A percentile compares a stretch with the other conserved stretches of the same genome.
Evolutionary conservation across 2,329 filamentous ascomycete species (phyloP).

Genomic region (Calonectria pauciramosa): DNA sequence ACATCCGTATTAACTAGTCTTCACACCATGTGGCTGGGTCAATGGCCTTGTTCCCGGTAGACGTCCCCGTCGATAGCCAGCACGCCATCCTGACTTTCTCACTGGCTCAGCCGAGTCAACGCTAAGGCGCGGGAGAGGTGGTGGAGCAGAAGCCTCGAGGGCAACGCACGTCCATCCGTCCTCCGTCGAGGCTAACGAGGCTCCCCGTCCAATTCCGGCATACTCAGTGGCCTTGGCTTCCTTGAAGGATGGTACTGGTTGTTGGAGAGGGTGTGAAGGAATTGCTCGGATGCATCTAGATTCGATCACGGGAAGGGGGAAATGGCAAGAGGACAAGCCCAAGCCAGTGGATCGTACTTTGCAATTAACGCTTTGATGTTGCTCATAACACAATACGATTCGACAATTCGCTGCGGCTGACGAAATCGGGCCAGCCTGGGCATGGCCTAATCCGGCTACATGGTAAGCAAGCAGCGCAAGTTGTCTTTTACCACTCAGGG

Average conservation of each 20-base stretch:
- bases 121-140: slow-evolving; percentile 18
- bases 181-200: slow-evolving; percentile 21
- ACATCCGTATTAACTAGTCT: slow-evolving; percentile 6
- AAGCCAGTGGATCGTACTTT: slow-evolving; percentile 1
- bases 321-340: neutral
- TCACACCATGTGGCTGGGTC: slow-evolving; percentile 22
- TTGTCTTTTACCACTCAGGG: slow-evolving; percentile 1
- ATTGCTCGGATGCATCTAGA: slow-evolving; percentile 27
- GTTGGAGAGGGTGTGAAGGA: slow-evolving; percentile 27
- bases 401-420: slow-evolving; percentile 13
- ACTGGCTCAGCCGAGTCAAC: slow-evolving; percentile 33
- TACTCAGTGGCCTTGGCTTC: slow-evolving; percentile 12
- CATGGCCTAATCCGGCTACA: neutral
- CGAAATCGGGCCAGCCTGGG: neutral
- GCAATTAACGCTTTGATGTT: slow-evolving; percentile 6
- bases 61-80: slow-evolving; percentile 6
- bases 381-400: neutral
- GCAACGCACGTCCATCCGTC: slow-evolving; percentile 24
- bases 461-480: slow-evolving; percentile 2
- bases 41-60: slow-evolving; percentile 6
- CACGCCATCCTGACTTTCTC: slow-evolving; percentile 21
- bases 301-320: slow-evolving; percentile 30
- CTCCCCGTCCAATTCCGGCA: slow-evolving; percentile 14
- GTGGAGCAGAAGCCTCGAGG: slow-evolving; percentile 18
- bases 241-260: slow-evolving; percentile 15